phyloP scores from a whole-genome alignment of 2,329 filamentous ascomycete genomes.

The Bipolaris victoriae region DNA sequence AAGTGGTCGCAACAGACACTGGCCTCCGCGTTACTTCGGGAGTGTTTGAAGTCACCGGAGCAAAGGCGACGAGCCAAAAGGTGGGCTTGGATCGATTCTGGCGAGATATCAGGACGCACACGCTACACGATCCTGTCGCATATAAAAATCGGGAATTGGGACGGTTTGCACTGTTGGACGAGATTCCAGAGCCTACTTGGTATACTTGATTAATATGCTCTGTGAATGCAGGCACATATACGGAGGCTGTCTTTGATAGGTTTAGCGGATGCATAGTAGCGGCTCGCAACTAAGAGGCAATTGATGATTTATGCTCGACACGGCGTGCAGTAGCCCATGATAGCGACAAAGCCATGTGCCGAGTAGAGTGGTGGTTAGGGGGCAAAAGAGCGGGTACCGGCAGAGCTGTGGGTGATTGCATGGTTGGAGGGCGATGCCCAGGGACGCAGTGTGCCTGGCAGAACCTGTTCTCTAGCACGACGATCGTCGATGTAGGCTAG shows the following conservation, averaged over 20 bases:
- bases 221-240: neutral
- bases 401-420: slow-evolving; percentile 8
- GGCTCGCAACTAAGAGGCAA: too few species aligned
- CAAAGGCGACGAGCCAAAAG: slow-evolving; percentile 63
- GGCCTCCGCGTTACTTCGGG: slow-evolving; percentile 64
- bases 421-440: slow-evolving; percentile 9
- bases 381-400: slow-evolving; percentile 5
- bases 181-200: slow-evolving; percentile 66
- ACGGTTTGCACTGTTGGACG: slow-evolving; percentile 61
- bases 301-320: neutral
- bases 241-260: too few species aligned
- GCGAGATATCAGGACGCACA: slow-evolving; percentile 70
- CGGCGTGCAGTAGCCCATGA: neutral
- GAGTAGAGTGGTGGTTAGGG: neutral
- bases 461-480: slow-evolving; percentile 7
- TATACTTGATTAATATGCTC: slow-evolving; percentile 57
- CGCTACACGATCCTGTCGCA: slow-evolving; percentile 69
- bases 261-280: too few species aligned
- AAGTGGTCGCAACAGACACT: slow-evolving; percentile 68
- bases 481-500: slow-evolving; percentile 14
- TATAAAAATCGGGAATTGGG: slow-evolving; percentile 71
- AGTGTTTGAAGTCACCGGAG: slow-evolving; percentile 69
- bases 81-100: slow-evolving; percentile 70
- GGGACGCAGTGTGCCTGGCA: slow-evolving; percentile 11
- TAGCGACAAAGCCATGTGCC: slow-evolving; percentile 8